Evolutionary conservation across 1,284 basidiomycete species (phyloP).

Genomic region (Peniophora sp.): DNA sequence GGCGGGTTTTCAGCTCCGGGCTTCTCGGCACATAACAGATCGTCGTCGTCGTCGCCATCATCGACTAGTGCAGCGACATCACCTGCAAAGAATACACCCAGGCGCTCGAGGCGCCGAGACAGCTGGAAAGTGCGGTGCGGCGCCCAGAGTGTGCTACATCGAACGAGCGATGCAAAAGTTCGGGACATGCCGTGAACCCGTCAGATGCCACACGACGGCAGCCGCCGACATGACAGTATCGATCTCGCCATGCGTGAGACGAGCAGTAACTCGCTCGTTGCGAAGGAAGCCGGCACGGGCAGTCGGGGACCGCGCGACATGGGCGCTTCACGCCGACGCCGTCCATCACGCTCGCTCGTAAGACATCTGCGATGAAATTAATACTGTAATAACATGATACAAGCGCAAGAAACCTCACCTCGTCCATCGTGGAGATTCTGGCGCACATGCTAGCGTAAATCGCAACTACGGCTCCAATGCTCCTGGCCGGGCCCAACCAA

Average conservation of each 20-base stretch:
- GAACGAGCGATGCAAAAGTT: constrained; percentile 11
- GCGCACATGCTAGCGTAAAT: not conserved
- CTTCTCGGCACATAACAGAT: constrained; percentile 12
- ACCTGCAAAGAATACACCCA: not conserved
- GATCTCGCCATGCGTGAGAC: constrained; percentile 5
- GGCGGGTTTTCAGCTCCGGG: constrained; percentile 13
- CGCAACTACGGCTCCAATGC: constrained; percentile 1
- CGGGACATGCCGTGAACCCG: constrained; percentile 13
- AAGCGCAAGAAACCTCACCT: too few species aligned
- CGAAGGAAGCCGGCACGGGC: constrained; percentile 10
- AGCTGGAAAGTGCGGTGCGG: constrained; percentile 12
- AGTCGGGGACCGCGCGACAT: constrained; percentile 20
- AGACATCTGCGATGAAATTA: not conserved
- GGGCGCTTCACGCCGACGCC: constrained; percentile 24
- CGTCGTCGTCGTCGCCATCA: not conserved
- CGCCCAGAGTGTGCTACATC: not conserved
- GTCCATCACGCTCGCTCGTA: constrained; percentile 19
- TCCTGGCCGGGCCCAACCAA: constrained; percentile 1
- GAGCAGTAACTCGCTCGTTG: constrained; percentile 14
- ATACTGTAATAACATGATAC: not conserved
- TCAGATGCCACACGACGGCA: constrained; percentile 6
- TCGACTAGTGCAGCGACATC: too few species aligned
- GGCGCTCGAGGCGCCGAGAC: constrained; percentile 4
- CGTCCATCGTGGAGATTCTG: not conserved
- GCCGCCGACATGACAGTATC: constrained; percentile 9